These are phyloP conservation scores for Cornus florida DNA, from an alignment of 148 eudicot genomes.

Conservation along the genomic window DNA sequence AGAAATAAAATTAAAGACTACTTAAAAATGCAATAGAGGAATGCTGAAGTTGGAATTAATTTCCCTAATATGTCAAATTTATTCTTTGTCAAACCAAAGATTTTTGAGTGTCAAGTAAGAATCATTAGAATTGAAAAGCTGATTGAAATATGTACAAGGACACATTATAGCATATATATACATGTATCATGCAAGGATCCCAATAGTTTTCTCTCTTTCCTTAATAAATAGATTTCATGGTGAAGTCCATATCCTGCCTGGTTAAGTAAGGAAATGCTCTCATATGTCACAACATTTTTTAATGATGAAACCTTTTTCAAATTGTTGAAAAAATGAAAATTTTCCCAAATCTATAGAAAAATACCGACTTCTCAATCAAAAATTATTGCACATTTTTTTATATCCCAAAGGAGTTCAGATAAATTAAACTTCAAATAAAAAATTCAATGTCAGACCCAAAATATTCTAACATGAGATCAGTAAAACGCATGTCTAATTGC, in stretches of 20 bases:
- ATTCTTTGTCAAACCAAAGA: background rate
- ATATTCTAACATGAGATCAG: background rate
- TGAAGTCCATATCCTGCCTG: background rate
- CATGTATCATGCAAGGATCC: background rate
- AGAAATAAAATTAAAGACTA: no score
- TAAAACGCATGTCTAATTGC: background rate
- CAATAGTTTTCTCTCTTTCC: no score
- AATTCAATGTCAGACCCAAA: constrained; percentile 8
- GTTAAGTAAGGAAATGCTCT: no score
- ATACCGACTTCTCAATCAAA: background rate
- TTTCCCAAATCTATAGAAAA: background rate
- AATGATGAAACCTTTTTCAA: background rate
- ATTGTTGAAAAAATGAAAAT: background rate
- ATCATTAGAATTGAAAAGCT: background rate
- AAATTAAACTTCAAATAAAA: background rate
- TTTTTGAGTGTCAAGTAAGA: background rate
- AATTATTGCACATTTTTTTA: background rate
- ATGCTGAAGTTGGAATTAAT: background rate
- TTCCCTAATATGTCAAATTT: no score
- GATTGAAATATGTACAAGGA: background rate
- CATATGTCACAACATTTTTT: background rate
- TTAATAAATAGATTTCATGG: no score
- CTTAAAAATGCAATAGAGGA: no score
- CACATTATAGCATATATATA: background rate
- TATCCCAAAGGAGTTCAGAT: background rate